Evolutionary conservation across 306 rosid genomes (phyloP), one percentile per base, ranked within the genome.

Genomic region (Calophaca sinica): DNA sequence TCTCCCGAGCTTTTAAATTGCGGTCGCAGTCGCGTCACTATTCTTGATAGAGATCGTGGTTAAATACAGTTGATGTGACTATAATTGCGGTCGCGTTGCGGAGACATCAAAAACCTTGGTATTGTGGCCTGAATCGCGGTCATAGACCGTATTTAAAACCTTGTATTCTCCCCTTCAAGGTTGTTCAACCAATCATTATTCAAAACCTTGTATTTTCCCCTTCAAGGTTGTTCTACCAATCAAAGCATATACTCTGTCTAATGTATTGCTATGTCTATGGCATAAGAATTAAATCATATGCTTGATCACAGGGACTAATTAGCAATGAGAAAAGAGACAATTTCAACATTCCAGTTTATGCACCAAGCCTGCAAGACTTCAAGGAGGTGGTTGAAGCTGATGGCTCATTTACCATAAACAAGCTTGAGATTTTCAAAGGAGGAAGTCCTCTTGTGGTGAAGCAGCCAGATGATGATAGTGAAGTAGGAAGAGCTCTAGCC

Each of bases 371-470:
- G 6, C 97, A 87, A 80, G 99, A 94, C 50, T 90, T 94, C 77
- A 94, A 86, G 81, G 96, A 94, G 71, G 92, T 91, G 11, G 96
- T 94, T 36, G 98, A 91, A 50, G 93, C 88, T 1, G 79, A 87
- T 48, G 96, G 96, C 2, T 90, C 96, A n/a, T 94, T 94, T 48
- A n/a, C 74, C 79, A 87, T 92, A 3, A 85, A 92, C 87, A 92
- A 89, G 81, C 99, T 94, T 15, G 96, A 90, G 76, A 84, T 94
- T 4, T 88, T 94, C 81, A 92, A 94, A 82, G 99, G 96, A 73
- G 99, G 99, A n/a, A 94, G 99, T 44, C 99, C 97, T 1, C 90
- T 94, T 4, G 92, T 92, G 10, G 97, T 94, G 77, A 85, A 57
- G 78, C 82, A 79, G 14, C 97, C 96, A 0, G 92, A 92, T 61